phyloP scores from a whole-genome alignment of 73 alveolate species.

The Paramecium sexaurelia region DNA sequence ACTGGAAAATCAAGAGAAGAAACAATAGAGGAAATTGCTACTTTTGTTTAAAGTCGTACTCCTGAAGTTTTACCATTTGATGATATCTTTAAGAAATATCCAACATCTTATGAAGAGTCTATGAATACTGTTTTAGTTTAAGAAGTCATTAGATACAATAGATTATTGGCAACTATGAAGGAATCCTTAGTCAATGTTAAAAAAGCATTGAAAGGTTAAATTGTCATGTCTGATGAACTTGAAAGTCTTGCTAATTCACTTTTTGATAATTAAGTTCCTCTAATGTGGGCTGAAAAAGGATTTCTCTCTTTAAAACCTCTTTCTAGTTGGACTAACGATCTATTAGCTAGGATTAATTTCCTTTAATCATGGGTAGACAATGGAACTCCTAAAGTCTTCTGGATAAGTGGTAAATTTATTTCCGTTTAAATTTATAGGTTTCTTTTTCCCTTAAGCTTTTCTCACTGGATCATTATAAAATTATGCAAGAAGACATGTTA shows the following conservation, averaged over 20 bases:
- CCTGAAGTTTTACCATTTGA: constrained; percentile 95
- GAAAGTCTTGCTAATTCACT: constrained; percentile 83
- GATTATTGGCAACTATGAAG: constrained; percentile 89
- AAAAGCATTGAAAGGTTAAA: constrained; percentile 86
- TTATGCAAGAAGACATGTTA: constrained; percentile 91
- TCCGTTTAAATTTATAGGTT: constrained; percentile 4
- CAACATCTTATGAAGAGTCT: constrained; percentile 94
- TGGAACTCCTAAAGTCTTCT: constrained; percentile 87
- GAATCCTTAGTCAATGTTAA: constrained; percentile 85
- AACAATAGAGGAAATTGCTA: constrained; percentile 89
- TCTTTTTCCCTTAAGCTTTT: constrained; percentile 98
- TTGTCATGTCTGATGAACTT: constrained; percentile 89
- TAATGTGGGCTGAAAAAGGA: constrained; percentile 87
- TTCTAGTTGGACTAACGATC: constrained; percentile 85
- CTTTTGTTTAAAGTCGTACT: constrained; percentile 83
- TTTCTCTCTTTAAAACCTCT: constrained; percentile 86
- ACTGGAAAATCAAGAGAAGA: constrained; percentile 96
- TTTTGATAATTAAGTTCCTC: constrained; percentile 87
- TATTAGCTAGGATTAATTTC: constrained; percentile 81
- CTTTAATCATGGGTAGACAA: constrained; percentile 85
- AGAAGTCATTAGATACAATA: constrained; percentile 97
- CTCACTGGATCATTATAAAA: constrained; percentile 94
- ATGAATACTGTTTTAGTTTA: constrained; percentile 98
- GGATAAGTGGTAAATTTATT: constrained; percentile 64
- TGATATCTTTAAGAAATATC: constrained; percentile 87